Evolutionary conservation across 768 basidiomycete species (phyloP).

Genomic region (Rhodotorula sphaerocarpa): DNA sequence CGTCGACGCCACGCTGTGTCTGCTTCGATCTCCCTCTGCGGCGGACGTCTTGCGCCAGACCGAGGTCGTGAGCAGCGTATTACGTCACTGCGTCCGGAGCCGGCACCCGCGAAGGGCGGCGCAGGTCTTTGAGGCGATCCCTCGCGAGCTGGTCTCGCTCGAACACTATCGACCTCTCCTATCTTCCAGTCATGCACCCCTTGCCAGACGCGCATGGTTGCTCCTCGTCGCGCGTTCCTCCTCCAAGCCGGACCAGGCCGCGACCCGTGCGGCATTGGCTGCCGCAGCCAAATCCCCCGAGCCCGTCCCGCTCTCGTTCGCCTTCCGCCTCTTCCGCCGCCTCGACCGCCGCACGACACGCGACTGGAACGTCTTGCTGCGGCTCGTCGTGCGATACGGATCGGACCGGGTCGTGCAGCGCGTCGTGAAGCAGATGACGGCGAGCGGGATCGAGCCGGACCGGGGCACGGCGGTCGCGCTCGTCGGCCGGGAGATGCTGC

Average conservation of each 20-base stretch:
- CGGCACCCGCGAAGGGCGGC: slow-evolving; percentile 1
- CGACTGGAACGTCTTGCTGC: slow-evolving; percentile 14
- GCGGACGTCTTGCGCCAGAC: no score
- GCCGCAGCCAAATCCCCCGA: no score
- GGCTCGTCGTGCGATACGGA: slow-evolving; percentile 1
- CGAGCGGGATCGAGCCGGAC: not conserved
- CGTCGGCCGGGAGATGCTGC: slow-evolving; percentile 7
- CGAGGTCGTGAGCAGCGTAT: no score
- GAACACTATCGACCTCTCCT: slow-evolving; percentile 9
- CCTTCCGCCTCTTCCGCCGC: slow-evolving; percentile 7
- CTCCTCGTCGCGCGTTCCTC: not conserved
- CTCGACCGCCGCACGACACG: not conserved
- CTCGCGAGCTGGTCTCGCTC: not conserved
- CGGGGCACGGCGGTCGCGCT: slow-evolving; percentile 3
- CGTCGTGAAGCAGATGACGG: not conserved
- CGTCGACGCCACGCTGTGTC: not conserved
- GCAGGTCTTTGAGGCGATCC: slow-evolving; percentile 3
- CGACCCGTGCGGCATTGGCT: not conserved
- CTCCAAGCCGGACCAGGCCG: not conserved
- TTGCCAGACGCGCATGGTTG: not conserved
- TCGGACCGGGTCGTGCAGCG: not conserved
- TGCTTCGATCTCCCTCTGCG: not conserved
- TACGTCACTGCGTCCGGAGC: not conserved
- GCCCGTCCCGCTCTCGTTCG: not conserved
- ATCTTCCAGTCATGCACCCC: not conserved